Evolutionary conservation across 305 asterid genomes (phyloP), one percentile per base, ranked within the genome.

Genomic region (Salvia sclarea): DNA sequence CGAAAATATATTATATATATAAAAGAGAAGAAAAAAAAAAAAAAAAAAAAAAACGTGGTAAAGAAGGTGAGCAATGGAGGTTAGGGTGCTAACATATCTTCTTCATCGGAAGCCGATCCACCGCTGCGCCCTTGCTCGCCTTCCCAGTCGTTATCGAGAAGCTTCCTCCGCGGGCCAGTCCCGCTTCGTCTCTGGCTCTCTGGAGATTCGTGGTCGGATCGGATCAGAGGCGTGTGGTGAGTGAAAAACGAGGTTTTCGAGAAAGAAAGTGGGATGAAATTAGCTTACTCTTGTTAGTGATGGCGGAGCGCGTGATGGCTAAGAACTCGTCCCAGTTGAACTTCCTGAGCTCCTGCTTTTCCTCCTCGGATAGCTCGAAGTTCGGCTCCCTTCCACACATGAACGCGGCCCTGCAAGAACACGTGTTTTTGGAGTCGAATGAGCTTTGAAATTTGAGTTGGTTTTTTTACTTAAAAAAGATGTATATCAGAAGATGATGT

Each of bases 351-450:
- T 94, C 95, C 67, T 78, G 80, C 75, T 91, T 91, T 74, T 94
- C 97, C 61, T 83, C 95, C 78, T 88, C 95, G 0, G 90, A 66
- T 43, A 94, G 87, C 64, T 87, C 96, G 37, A 89, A 91, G 75
- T 94, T 94, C 6, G 99, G 98, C 81, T 89, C 99, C 73, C 99
- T 82, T 44, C 99, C 96, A 33, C 99, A 91, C 96, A 88, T 88
- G 78, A 94, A 94, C 14, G 99, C 99, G 52, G 99, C 99, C 93
- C 99, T 94, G 85, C 64, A n/a, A n/a, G n/a, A n/a, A n/a, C n/a
- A 73, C 54, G 69, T 38, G 31, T 63, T 59, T 59, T 20, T 41
- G 41, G 11, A 6, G 58, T 64, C 18, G 0, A 20, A 37, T 59
- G 20, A 37, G 13, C 3, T 1, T 4, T 30, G 6, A 6, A 0